These are phyloP conservation scores for Dactylellina drechsleri DNA, from an alignment of 2,329 filamentous ascomycete genomes.

Conservation along the genomic window DNA sequence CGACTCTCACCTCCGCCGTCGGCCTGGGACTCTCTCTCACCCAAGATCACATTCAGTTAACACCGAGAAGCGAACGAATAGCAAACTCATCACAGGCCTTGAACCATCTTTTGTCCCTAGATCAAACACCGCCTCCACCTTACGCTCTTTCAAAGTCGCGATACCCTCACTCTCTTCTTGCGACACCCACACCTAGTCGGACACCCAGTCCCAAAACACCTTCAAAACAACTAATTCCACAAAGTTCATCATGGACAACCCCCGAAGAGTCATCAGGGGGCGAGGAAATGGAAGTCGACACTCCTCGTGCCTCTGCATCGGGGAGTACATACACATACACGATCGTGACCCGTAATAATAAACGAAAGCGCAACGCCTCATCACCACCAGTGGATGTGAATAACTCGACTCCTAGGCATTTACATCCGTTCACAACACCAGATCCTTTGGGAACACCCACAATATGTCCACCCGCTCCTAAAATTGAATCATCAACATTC, in stretches of 20 bases:
- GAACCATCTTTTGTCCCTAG: slow-evolving; percentile 47
- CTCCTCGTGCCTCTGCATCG: slow-evolving; percentile 24
- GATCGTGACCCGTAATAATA: slow-evolving; percentile 53
- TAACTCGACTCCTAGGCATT: slow-evolving; percentile 30
- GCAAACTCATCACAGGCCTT: slow-evolving; percentile 47
- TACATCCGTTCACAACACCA: slow-evolving; percentile 40
- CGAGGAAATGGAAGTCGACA: slow-evolving; percentile 37
- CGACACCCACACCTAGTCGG: slow-evolving; percentile 47
- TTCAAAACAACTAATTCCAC: slow-evolving; percentile 39
- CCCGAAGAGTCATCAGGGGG: slow-evolving; percentile 29
- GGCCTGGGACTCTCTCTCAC: slow-evolving; percentile 44
- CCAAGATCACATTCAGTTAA: slow-evolving; percentile 21
- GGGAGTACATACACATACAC: slow-evolving; percentile 52
- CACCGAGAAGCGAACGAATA: slow-evolving; percentile 45
- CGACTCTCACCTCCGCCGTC: slow-evolving; percentile 20
- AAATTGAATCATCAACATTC: slow-evolving; percentile 44
- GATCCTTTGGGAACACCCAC: slow-evolving; percentile 30
- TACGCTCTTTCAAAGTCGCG: slow-evolving; percentile 35
- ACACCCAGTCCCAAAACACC: slow-evolving; percentile 53
- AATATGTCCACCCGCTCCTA: slow-evolving; percentile 43
- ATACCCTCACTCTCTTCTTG: slow-evolving; percentile 39
- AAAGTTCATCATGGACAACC: slow-evolving; percentile 48
- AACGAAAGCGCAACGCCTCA: slow-evolving; percentile 42
- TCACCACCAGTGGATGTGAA: slow-evolving; percentile 3
- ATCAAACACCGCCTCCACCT: slow-evolving; percentile 39